Conservation (phyloP, 495 filamentous ascomycete species). For the Trichocladium uniseriatum region DNA sequence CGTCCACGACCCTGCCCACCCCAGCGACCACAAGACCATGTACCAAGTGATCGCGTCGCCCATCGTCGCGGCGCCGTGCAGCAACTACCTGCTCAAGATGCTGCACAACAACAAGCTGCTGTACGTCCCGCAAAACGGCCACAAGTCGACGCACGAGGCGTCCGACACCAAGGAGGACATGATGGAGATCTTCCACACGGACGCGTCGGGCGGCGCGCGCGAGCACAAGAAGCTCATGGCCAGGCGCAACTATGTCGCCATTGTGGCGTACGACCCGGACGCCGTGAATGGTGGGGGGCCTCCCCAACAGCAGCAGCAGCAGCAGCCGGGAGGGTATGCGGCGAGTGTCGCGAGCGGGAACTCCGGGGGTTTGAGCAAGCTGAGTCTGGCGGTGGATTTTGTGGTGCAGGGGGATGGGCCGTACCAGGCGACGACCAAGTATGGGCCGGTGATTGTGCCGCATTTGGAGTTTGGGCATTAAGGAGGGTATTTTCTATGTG, state of each 20-base stretch:
- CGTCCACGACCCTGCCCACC: conserved; percentile 86
- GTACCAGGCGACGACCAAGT: conserved; percentile 76
- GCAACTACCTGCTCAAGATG: conserved; percentile 78
- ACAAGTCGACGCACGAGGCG: conserved; percentile 57
- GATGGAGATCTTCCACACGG: conserved; percentile 96
- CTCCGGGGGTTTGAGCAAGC: conserved; percentile 43
- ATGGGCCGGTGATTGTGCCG: conserved; percentile 92
- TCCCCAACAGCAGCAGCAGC: conserved; percentile 27
- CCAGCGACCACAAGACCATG: conserved; percentile 96
- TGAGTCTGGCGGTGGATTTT: conserved; percentile 91
- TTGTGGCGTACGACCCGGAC: conserved; percentile 88
- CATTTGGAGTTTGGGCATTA: conserved; percentile 73
- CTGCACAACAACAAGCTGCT: conserved; percentile 85
- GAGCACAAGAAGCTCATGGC: conserved; percentile 89
- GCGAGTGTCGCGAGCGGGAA: conserved; percentile 21
- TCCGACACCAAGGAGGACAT: conserved; percentile 97
- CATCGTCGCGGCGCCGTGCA: conserved; percentile 80
- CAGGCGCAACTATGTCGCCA: conserved; percentile 85
- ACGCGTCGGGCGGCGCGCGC: conserved; percentile 67
- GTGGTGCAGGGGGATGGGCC: conserved; percentile 89
- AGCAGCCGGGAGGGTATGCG: conserved; percentile 28
- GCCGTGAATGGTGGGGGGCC: conserved; percentile 44
- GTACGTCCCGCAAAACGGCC: conserved; percentile 85
- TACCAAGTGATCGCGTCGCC: conserved; percentile 91
- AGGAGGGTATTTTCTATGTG: neutral